Conservation (phyloP, 768 basidiomycete genomes). For the Pleurotus tuoliensis region DNA sequence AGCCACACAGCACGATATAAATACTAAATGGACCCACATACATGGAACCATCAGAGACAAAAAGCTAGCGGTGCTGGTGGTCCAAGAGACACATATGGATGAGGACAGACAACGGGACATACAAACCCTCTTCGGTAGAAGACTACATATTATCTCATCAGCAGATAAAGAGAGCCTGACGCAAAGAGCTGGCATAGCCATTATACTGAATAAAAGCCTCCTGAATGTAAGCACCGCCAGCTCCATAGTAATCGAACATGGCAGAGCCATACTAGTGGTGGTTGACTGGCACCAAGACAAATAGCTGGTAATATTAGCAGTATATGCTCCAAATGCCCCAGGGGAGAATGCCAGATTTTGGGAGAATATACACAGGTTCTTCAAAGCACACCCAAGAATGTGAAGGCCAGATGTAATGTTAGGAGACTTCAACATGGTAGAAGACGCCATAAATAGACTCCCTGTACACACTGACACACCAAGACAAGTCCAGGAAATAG, state of each 20-base stretch:
- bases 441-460: constrained; percentile 31
- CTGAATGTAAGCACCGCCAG: constrained; percentile 12
- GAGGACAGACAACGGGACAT: constrained; percentile 6
- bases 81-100: constrained; percentile 30
- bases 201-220: constrained; percentile 28
- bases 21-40: constrained; percentile 23
- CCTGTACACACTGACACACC: no score
- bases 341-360: constrained; percentile 27
- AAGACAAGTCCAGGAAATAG: constrained; percentile 13
- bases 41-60: constrained; percentile 20
- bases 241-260: constrained; percentile 17
- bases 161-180: constrained; percentile 13
- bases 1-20: not conserved
- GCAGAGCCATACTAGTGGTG: constrained; percentile 19
- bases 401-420: constrained; percentile 28
- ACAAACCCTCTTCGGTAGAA: not conserved
- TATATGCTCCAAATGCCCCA: constrained; percentile 32
- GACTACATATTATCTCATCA: constrained; percentile 17
- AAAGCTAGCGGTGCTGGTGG: constrained; percentile 21
- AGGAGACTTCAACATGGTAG: constrained; percentile 40
- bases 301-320: constrained; percentile 21
- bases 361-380: constrained; percentile 14
- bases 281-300: constrained; percentile 15
- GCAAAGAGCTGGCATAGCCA: constrained; percentile 24
- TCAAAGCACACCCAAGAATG: not conserved